Base-by-base conservation (phyloP, 2,329 filamentous ascomycete species). In the Hymenoscyphus repandus region DNA sequence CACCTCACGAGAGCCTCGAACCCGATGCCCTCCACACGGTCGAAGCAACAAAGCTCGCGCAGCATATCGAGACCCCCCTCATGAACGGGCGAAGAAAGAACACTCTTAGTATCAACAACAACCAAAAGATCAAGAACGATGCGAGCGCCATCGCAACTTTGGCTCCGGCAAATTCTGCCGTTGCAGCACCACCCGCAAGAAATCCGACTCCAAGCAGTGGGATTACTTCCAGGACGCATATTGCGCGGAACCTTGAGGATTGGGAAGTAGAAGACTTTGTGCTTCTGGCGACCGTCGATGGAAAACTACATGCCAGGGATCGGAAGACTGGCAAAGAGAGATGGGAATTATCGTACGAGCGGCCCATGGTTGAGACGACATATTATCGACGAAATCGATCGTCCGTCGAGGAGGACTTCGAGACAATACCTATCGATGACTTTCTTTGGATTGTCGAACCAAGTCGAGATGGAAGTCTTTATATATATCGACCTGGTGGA, bases 251-350 rank as follows among this genome's bases (percentile, higher is more conserved):
- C 79, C 79, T 97, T 81, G 86, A 91, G 82, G 92, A 96, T 76
- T 97, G 92, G 92, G 90, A 96, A 87, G 91, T 96, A 75, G 92
- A 97, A 88, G 91, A 97, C 78, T 95, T 96, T 82, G 88, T 97
- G 75, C 89, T 99, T 78, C 79, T 99, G 87, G 92, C 93, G 88
- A 97, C 93, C 81, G 88, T 97, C 82, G 91, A 97, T 78, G 93
- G 93, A 78, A 88, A 90, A 69, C 82, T 97, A 65, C 88, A 96
- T 74, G 91, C 92, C 69, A 84, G 84, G 70, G 90, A 96, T 74
- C 83, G 93, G 64, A 87, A 85, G 68, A 93, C 87, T 47, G 93
- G 93, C 62, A 79, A 85, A 57, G 79, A 86, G 62, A 86, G 85
- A 67, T 97, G 93, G 93, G 85, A 87, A 64, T 78, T 96, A 55